phyloP scores from a whole-genome alignment of 2,329 filamentous ascomycete genomes.

The Xylaria sp. region DNA sequence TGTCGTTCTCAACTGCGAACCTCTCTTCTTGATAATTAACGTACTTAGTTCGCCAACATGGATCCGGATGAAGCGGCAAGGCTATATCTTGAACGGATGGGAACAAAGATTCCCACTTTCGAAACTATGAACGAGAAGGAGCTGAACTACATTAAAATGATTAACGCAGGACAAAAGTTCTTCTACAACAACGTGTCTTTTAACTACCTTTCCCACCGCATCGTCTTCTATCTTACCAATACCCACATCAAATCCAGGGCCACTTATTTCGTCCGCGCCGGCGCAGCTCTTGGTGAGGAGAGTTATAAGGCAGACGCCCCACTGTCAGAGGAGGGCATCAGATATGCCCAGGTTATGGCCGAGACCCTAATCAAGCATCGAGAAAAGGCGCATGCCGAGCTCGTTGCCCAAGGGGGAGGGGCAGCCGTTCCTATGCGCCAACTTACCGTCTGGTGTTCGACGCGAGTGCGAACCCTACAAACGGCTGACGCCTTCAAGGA shows the following conservation, averaged over 20 bases:
- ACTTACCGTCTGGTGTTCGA: constrained; percentile 94
- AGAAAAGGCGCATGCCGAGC: constrained; percentile 78
- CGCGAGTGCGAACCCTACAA: constrained; percentile 87
- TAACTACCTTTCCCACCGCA: constrained; percentile 94
- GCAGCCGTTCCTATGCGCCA: constrained; percentile 77
- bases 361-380: constrained; percentile 85
- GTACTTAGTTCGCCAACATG: constrained; percentile 83
- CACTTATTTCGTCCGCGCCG: constrained; percentile 92
- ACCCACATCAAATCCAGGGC: constrained; percentile 95
- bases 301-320: constrained; percentile 92
- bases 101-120: constrained; percentile 92
- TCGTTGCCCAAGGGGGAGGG: constrained; percentile 75
- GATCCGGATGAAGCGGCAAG: constrained; percentile 90
- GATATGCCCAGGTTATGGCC: constrained; percentile 87
- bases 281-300: constrained; percentile 86
- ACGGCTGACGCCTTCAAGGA: constrained; percentile 85
- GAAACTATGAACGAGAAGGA: constrained; percentile 96
- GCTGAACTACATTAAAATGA: constrained; percentile 99
- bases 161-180: constrained; percentile 92
- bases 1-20: constrained; percentile 32
- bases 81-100: constrained; percentile 89
- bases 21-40: constrained; percentile 33
- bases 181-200: constrained; percentile 98
- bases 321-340: constrained; percentile 80
- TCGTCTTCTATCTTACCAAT: constrained; percentile 98